phyloP scores from a whole-genome alignment of 352 stramenopile species.

The Phytophthora pisi region DNA sequence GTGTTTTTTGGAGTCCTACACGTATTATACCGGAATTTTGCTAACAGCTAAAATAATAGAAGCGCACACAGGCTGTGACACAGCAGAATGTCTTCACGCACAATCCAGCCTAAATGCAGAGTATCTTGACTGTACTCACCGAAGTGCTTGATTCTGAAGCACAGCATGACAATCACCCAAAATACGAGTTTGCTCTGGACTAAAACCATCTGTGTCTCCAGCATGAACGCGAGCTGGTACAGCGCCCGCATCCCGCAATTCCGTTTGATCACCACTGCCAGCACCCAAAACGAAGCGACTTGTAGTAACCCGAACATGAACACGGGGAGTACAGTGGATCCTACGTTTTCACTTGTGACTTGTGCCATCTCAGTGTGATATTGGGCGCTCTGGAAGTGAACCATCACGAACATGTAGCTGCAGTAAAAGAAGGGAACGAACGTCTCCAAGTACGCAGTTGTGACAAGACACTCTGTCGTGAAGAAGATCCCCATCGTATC shows the following conservation, averaged over 20 bases:
- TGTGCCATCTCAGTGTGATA: constrained; percentile 15
- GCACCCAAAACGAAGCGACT: constrained; percentile 24
- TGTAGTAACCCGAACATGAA: constrained; percentile 25
- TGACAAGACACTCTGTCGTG: constrained; percentile 31
- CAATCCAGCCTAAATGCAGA: too few relatives aligned
- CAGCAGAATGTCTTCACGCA: too few relatives aligned
- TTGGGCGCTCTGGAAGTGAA: constrained; percentile 12
- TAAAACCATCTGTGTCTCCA: constrained; percentile 34
- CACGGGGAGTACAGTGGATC: neutral
- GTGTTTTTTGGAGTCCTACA: too few relatives aligned
- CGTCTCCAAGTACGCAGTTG: constrained; percentile 35
- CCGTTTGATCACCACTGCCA: constrained; percentile 6
- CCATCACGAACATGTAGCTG: constrained; percentile 11
- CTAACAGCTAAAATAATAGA: too few relatives aligned
- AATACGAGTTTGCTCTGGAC: constrained; percentile 43
- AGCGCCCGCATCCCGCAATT: constrained; percentile 20
- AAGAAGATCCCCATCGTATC: constrained; percentile 13
- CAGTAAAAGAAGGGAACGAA: constrained; percentile 35
- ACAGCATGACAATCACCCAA: constrained; percentile 24
- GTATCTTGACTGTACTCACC: neutral
- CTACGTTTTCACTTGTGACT: constrained; percentile 6
- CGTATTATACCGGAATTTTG: too few relatives aligned
- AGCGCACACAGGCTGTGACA: too few relatives aligned
- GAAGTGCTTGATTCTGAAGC: constrained; percentile 4
- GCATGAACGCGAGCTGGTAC: constrained; percentile 43